Evolutionary conservation across 352 stramenopile genomes (phyloP), one percentile per base, ranked within the genome.

Genomic region (Globisporangium radiosum): DNA sequence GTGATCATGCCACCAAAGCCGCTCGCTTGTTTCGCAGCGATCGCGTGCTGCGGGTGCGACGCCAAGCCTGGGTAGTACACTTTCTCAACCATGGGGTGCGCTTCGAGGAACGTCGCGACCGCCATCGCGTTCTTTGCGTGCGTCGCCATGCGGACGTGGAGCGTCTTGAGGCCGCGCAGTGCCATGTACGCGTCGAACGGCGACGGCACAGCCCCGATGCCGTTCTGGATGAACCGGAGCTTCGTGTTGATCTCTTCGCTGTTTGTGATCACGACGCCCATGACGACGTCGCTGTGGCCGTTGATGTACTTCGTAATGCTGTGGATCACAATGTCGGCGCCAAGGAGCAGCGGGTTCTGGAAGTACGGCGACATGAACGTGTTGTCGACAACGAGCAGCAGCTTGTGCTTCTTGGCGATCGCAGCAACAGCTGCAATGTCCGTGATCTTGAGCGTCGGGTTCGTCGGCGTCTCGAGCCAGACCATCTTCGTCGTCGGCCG

Each of bases 251-350:
- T 92, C 60, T 96, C 92, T 58, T 94, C 86, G 63, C 86, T 84
- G 68, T 98, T 96, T 66, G 84, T 93, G 60, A 97, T 76, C 39
- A 97, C 86, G 17, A 95, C 90, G 49, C 94, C 94, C 57, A 94
- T 92, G 48, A 97, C 88, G 7, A 95, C 92, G 59, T 97, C 93
- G 64, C 95, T 97, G 76, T 98, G 93, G 57, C 93, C 93, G 68
- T 97, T 95, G 67, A 98, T 98, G 78, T 97, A 98, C 82, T 98
- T 98, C 71, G 94, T 98, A 64, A 97, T 81, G 60, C 83, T 97
- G 75, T 98, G 93, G 55, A 98, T 81, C 40, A 95, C 91, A 25
- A 98, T 77, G 70, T 98, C 91, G 40, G 85, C 89, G 47, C 94
- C 94, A 19, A 97, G 78, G 53, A 88, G 80, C 15, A 98, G 75